Conservation (phyloP, 352 stramenopile species). For the Pythium volutum region DNA sequence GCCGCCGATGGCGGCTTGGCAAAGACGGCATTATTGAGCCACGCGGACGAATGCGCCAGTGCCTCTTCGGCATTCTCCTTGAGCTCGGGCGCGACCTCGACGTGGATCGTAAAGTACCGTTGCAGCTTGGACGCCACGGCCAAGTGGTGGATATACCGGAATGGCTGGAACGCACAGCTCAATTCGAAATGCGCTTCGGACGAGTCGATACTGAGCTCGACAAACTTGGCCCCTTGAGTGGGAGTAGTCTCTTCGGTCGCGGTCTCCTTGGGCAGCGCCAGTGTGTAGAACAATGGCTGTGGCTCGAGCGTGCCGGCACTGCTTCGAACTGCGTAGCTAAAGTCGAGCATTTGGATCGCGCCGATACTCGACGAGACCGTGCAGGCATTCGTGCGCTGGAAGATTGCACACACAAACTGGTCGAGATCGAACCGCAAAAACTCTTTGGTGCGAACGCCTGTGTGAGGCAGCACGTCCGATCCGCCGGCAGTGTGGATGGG, state of each 20-base stretch:
- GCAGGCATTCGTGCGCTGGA: conserved; percentile 50
- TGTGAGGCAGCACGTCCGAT: not conserved
- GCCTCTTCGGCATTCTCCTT: conserved; percentile 57
- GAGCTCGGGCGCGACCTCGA: conserved; percentile 39
- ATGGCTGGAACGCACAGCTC: conserved; percentile 53
- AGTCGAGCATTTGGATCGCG: conserved; percentile 68
- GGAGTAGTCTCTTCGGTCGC: not conserved
- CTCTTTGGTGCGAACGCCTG: conserved; percentile 28
- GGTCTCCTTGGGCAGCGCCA: conserved; percentile 7
- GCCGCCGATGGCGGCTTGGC: conserved; percentile 21
- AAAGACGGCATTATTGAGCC: conserved; percentile 56
- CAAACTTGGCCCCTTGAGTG: conserved; percentile 14
- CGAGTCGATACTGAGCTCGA: conserved; percentile 58
- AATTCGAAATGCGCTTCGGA: conserved; percentile 54
- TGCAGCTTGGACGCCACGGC: conserved; percentile 61
- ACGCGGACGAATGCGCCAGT: conserved; percentile 43
- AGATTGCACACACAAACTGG: conserved; percentile 59
- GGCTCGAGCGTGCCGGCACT: conserved; percentile 11
- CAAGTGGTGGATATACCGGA: conserved; percentile 73
- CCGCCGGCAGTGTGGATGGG: not conserved
- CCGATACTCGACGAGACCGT: conserved; percentile 54
- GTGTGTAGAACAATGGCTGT: conserved; percentile 41
- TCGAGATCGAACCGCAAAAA: conserved; percentile 72
- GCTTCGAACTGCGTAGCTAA: conserved; percentile 33
- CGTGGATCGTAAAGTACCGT: conserved; percentile 57